Conservation (phyloP, 257 asterid species). For the Lithospermum erythrorhizon region DNA sequence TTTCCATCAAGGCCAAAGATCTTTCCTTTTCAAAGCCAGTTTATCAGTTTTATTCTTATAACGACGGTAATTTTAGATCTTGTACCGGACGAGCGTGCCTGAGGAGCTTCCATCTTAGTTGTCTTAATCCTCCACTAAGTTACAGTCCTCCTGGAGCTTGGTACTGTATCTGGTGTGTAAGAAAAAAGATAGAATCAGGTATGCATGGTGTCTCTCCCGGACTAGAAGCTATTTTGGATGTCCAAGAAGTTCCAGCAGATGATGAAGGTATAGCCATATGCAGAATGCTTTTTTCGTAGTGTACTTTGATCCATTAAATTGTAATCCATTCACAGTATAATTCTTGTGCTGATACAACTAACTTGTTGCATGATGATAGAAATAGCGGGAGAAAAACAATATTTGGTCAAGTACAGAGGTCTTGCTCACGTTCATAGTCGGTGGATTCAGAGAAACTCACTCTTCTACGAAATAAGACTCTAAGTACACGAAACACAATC, state of each 20-base stretch:
- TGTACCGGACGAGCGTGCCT: slow-evolving; percentile 25
- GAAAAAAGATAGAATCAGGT: slow-evolving; percentile 21
- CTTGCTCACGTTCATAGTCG: slow-evolving; percentile 24
- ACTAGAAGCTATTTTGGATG: slow-evolving; percentile 21
- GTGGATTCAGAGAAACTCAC: slow-evolving; percentile 22
- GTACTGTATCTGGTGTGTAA: slow-evolving; percentile 22
- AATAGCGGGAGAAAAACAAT: slow-evolving; percentile 10
- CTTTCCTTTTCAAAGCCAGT: too few species aligned
- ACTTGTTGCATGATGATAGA: slow-evolving; percentile 11
- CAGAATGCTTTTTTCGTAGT: neutral
- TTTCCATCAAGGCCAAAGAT: too few species aligned
- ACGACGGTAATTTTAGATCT: slow-evolving; percentile 4
- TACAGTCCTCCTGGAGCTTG: slow-evolving; percentile 21
- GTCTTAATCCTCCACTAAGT: slow-evolving; percentile 19
- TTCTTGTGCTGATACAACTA: neutral
- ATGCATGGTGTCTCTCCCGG: slow-evolving; percentile 25
- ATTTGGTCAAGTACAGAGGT: slow-evolving; percentile 26
- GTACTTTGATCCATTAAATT: neutral
- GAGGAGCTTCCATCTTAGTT: slow-evolving; percentile 26
- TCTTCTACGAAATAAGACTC: slow-evolving; percentile 5
- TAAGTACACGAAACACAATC: slow-evolving; percentile 6
- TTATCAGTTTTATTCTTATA: too few species aligned
- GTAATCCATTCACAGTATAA: slow-evolving; percentile 2
- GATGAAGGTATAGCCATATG: slow-evolving; percentile 15
- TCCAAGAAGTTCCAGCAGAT: slow-evolving; percentile 2